These are phyloP conservation scores for Chlamydomonas eustigma DNA, from an alignment of 139 green algal species.

Conservation along the genomic window DNA sequence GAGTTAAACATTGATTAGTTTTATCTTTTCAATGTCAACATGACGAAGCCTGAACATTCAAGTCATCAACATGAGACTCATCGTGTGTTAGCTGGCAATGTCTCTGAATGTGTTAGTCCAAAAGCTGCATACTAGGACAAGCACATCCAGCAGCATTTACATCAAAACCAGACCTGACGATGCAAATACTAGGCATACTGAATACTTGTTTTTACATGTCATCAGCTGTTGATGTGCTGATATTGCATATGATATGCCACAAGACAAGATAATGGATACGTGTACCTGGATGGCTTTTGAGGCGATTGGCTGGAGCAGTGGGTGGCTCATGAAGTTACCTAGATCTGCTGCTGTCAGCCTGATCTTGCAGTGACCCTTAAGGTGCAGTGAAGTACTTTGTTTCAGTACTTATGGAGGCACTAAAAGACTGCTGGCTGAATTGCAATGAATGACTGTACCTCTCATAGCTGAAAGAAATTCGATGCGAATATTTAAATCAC, in stretches of 20 bases:
- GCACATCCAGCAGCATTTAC: too few relatives aligned
- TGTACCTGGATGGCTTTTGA: constrained; percentile 6
- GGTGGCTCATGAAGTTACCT: constrained; percentile 19
- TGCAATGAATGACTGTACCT: not conserved
- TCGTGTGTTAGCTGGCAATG: not conserved
- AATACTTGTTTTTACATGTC: too few relatives aligned
- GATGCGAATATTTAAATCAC: too few relatives aligned
- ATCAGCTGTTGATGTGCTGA: too few relatives aligned
- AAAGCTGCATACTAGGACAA: too few relatives aligned
- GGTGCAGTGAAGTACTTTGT: not conserved
- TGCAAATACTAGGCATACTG: too few relatives aligned
- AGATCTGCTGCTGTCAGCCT: constrained; percentile 7
- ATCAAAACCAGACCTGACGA: too few relatives aligned
- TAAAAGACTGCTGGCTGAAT: not conserved
- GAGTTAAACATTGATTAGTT: not conserved
- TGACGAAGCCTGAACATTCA: not conserved
- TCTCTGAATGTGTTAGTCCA: too few relatives aligned
- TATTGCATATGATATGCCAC: too few relatives aligned
- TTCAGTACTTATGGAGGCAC: not conserved
- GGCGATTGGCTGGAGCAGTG: constrained; percentile 7
- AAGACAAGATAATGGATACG: not conserved
- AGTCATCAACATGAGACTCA: not conserved
- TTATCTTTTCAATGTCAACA: not conserved
- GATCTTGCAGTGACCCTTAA: not conserved
- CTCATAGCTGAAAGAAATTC: too few relatives aligned